Evolutionary conservation across 805 yeast genomes (phyloP), one percentile per base, ranked within the genome.

Genomic region (Schwanniomyces yamadae): DNA sequence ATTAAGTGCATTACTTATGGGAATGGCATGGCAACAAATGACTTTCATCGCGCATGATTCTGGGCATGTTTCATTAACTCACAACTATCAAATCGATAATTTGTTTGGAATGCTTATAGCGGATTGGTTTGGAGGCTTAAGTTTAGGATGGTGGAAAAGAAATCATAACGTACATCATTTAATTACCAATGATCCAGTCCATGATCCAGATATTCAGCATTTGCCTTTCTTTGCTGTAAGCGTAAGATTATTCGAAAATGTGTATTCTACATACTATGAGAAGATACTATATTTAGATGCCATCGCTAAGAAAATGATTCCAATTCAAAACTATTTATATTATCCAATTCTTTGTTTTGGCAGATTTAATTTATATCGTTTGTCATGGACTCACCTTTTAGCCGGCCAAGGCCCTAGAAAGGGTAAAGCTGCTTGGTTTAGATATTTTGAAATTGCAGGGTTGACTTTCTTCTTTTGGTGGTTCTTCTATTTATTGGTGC

Each of bases 131-230:
- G 96, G 96, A n/a, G 96, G 96, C 0, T 68, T 88, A 27, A 84
- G 95, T 30, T 54, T 87, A 14, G 95, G 95, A 2, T 88, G 96
- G 96, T 88, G 96, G 96, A 89, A 88, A 50, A 71, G 90, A 34
- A 88, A 85, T 59, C 96, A 88, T 61, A 88, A 88, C 55, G 95
- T 88, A n/a, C 96, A 88, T 59, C 96, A 88, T 56, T 63, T 88
- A 34, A 73, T 88, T 36, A 84, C 96, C n/a, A 88, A 88, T 58
- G 95, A 88, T 54, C 96, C 96, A 0, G 83, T 84, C 2, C 95
- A 89, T 54, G 96, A 88, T 52, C 96, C 96, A 0, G 96, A 88
- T 61, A 89, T 88, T 54, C 96, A 88, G 60, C 96, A 88, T 61
- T 59, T 88, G 44, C 96, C 96, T 1, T 88, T 88, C 50, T 88